A percentile compares a stretch with the other conserved stretches of the same genome.
Evolutionary conservation across 1,284 basidiomycete genomes (phyloP).

Genomic region (Serendipita sp.): DNA sequence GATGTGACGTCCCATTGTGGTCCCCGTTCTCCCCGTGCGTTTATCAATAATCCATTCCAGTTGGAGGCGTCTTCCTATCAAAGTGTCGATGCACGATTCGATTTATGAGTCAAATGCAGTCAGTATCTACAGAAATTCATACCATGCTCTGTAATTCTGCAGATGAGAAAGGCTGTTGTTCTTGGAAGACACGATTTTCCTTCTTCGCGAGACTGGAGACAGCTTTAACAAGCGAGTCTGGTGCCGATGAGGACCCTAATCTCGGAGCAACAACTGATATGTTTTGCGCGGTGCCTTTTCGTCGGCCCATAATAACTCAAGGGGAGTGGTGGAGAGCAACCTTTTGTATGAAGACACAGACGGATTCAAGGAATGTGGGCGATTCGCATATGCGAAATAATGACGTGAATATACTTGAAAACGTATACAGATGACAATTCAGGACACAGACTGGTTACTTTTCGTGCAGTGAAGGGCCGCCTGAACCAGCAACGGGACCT

Average conservation of each 20-base stretch:
- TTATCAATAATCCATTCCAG: constrained; percentile 66
- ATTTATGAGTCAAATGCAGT: not conserved
- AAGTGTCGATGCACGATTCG: not conserved
- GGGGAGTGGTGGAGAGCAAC: not conserved
- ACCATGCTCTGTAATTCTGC: constrained; percentile 1
- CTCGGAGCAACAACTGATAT: not conserved
- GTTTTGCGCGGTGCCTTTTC: not conserved
- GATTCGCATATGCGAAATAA: not conserved
- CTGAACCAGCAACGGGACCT: not conserved
- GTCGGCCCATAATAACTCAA: not conserved
- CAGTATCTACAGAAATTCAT: not conserved
- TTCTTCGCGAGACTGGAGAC: not conserved
- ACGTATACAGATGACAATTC: not conserved
- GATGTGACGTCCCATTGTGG: constrained; percentile 77
- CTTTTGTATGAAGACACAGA: not conserved
- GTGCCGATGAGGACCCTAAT: not conserved
- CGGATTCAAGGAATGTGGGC: not conserved
- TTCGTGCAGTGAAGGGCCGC: not conserved
- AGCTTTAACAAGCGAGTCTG: not conserved
- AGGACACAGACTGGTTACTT: not conserved
- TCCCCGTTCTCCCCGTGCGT: constrained; percentile 61
- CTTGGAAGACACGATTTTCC: not conserved
- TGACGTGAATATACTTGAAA: not conserved
- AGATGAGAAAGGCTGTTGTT: not conserved
- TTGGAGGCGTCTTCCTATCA: constrained; percentile 61